A percentile compares a stretch with the other conserved stretches of the same genome.
phyloP scores from a whole-genome alignment of 192 early-diverging fungal genomes.

The Pilaira anomala region DNA sequence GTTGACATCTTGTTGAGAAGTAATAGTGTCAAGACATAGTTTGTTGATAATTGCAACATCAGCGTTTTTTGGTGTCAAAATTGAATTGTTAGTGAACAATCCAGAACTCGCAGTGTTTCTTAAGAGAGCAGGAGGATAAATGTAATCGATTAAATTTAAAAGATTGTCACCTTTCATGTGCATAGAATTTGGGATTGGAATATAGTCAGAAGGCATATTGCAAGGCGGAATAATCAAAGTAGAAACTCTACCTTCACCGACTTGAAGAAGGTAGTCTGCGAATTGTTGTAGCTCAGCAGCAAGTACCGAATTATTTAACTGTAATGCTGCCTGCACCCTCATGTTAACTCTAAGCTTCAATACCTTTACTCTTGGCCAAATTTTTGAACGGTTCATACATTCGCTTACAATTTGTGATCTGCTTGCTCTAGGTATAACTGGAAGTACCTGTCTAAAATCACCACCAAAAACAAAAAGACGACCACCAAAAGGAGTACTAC shows the following conservation, averaged over 20 bases:
- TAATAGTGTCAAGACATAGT: neutral
- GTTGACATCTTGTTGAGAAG: neutral
- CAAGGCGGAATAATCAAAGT: too few species aligned
- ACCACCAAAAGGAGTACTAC: conserved; percentile 26
- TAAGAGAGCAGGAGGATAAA: neutral
- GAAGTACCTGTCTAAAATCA: conserved; percentile 30
- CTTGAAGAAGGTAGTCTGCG: neutral
- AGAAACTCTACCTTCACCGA: neutral
- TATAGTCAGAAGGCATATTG: neutral
- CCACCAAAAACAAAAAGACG: conserved; percentile 31
- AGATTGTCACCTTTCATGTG: neutral
- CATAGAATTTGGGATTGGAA: neutral
- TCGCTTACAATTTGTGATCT: conserved; percentile 15
- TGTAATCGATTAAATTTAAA: neutral
- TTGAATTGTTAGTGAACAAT: too few species aligned
- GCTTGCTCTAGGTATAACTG: conserved; percentile 22
- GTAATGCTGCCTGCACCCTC: conserved; percentile 5
- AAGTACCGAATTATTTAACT: neutral
- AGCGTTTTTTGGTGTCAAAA: conserved; percentile 1
- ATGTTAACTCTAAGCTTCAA: conserved; percentile 13
- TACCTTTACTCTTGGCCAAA: conserved; percentile 10
- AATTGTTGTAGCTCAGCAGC: neutral
- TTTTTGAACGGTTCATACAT: conserved; percentile 25
- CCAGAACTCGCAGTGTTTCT: too few species aligned
- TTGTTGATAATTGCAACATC: neutral